Conservation (phyloP, 73 alveolate genomes). For the Paramecium tetraurelia region DNA sequence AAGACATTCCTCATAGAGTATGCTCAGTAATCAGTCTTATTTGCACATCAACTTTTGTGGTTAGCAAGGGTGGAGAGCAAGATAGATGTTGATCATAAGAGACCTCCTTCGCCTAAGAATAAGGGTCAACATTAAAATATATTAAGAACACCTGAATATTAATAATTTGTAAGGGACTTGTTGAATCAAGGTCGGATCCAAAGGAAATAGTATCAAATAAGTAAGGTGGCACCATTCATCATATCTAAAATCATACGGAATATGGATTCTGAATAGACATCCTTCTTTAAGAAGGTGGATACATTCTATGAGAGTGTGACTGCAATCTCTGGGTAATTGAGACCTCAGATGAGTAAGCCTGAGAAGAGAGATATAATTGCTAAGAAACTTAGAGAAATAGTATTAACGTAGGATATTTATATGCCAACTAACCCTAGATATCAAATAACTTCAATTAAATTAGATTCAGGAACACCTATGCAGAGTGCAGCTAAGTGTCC, state of each 20-base stretch:
- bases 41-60: conserved; percentile 78
- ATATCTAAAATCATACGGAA: conserved; percentile 53
- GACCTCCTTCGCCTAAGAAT: conserved; percentile 67
- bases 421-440: conserved; percentile 94
- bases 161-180: neutral
- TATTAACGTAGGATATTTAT: conserved; percentile 83
- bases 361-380: conserved; percentile 89
- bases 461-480: conserved; percentile 91
- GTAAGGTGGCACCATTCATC: conserved; percentile 53
- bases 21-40: conserved; percentile 62
- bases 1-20: conserved; percentile 70
- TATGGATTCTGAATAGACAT: conserved; percentile 61
- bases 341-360: conserved; percentile 87
- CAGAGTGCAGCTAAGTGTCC: conserved; percentile 97
- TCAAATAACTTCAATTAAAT: conserved; percentile 84
- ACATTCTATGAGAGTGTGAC: conserved; percentile 78
- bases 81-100: conserved; percentile 66
- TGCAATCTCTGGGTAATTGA: conserved; percentile 76
- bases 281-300: conserved; percentile 72
- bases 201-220: conserved; percentile 41
- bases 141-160: neutral
- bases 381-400: conserved; percentile 78
- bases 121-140: neutral
- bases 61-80: conserved; percentile 74
- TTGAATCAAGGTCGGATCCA: neutral